Conservation (phyloP, 345 rosid species). For the Angophora floribunda region DNA sequence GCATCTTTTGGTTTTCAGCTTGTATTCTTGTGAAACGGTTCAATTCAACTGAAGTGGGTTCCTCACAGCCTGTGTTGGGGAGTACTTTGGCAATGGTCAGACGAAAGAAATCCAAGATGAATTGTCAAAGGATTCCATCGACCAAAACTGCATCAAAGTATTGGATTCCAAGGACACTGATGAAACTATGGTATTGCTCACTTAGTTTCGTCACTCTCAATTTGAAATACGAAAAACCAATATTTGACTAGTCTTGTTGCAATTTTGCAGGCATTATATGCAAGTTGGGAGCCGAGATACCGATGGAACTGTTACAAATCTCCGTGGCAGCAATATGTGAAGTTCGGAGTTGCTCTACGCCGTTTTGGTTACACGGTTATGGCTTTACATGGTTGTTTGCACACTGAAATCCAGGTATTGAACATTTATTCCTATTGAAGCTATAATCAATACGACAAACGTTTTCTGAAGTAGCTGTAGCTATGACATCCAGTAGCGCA, state of each 20-base stretch:
- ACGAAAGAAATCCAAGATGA: slow-evolving; percentile 3
- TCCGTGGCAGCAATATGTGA: slow-evolving; percentile 68
- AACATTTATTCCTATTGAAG: neutral
- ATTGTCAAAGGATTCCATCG: slow-evolving; percentile 37
- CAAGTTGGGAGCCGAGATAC: slow-evolving; percentile 83
- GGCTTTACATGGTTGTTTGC: slow-evolving; percentile 48
- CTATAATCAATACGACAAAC: neutral
- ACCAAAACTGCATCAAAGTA: slow-evolving; percentile 51
- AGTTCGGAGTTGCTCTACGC: slow-evolving; percentile 71
- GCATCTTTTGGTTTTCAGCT: neutral
- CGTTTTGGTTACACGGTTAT: slow-evolving; percentile 64
- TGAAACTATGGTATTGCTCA: slow-evolving; percentile 44
- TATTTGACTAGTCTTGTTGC: neutral
- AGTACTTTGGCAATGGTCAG: slow-evolving; percentile 34
- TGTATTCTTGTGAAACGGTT: neutral
- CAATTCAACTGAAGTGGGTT: neutral
- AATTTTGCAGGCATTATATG: slow-evolving; percentile 42
- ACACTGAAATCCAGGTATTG: slow-evolving; percentile 68
- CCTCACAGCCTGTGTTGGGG: slow-evolving; percentile 52
- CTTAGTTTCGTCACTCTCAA: neutral
- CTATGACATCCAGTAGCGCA: neutral
- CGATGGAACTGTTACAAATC: slow-evolving; percentile 33
- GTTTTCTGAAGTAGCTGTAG: neutral
- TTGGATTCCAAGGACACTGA: slow-evolving; percentile 64
- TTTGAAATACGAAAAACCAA: neutral